Conservation (phyloP, 208 protist genomes). For the Trypanosoma vivax region DNA sequence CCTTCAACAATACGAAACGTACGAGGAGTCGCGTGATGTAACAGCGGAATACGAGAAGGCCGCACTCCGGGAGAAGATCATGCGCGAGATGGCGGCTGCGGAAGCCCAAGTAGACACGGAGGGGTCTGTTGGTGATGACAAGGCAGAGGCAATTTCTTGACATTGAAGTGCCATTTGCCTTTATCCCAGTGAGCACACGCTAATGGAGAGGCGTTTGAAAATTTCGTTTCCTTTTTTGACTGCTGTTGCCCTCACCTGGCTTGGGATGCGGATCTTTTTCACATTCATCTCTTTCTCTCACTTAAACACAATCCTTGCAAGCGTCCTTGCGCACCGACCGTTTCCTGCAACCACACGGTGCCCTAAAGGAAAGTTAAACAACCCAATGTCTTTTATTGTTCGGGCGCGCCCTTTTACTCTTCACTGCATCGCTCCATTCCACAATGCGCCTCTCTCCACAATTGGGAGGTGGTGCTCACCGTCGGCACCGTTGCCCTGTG, state of each 20-base stretch:
- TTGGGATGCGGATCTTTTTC: neutral
- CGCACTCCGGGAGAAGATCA: slow-evolving; percentile 49
- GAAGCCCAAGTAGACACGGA: slow-evolving; percentile 25
- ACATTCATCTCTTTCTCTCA: too few species aligned
- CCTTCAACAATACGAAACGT: slow-evolving; percentile 68
- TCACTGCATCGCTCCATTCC: too few species aligned
- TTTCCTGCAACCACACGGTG: too few species aligned
- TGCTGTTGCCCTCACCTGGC: neutral
- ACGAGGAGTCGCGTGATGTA: slow-evolving; percentile 78
- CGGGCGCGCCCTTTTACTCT: too few species aligned
- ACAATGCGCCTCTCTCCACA: too few species aligned
- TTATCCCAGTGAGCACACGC: neutral
- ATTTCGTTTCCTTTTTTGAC: slow-evolving; percentile 1
- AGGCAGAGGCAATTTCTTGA: neutral
- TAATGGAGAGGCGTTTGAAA: neutral
- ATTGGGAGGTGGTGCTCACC: neutral
- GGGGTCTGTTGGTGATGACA: neutral
- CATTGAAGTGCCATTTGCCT: neutral
- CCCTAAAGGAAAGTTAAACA: too few species aligned
- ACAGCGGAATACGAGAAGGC: slow-evolving; percentile 70
- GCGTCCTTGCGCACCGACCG: too few species aligned
- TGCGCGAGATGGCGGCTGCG: slow-evolving; percentile 46
- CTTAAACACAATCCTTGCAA: too few species aligned
- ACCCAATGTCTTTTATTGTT: too few species aligned
- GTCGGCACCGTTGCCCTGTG: neutral